Percentiles rank a stretch among this genome's conserved stretches.
Conservation (phyloP, 805 yeast species). For the Wickerhamomyces mucosus region DNA sequence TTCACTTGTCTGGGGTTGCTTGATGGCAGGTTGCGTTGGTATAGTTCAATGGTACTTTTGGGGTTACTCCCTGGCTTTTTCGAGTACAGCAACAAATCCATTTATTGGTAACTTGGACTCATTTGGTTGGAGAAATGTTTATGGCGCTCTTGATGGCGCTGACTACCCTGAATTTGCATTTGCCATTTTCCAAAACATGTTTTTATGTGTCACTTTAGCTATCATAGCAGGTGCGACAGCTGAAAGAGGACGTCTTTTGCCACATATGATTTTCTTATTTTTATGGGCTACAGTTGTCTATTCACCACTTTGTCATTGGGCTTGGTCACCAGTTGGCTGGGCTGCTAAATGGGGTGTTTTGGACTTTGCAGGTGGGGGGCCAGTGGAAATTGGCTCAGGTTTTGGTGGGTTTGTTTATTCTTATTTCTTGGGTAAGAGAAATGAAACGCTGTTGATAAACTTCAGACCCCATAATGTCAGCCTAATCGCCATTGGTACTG, state of each 20-base stretch:
- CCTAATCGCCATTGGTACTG: conserved; percentile 81
- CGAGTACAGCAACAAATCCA: conserved; percentile 66
- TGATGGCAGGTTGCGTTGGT: conserved; percentile 65
- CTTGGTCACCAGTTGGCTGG: conserved; percentile 94
- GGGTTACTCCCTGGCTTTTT: conserved; percentile 93
- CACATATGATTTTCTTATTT: conserved; percentile 74
- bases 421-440: conserved; percentile 74
- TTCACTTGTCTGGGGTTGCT: conserved; percentile 73
- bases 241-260: conserved; percentile 85
- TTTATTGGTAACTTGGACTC: conserved; percentile 82
- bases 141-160: conserved; percentile 31
- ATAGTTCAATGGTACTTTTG: conserved; percentile 94
- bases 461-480: conserved; percentile 94
- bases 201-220: conserved; percentile 83
- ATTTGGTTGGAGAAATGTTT: conserved; percentile 72
- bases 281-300: conserved; percentile 88
- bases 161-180: conserved; percentile 75
- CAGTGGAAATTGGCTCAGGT: conserved; percentile 89
- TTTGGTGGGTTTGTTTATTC: conserved; percentile 83
- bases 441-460: conserved; percentile 64
- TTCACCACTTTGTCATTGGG: conserved; percentile 93
- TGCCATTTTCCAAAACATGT: conserved; percentile 86
- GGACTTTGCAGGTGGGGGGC: conserved; percentile 98
- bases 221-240: conserved; percentile 89
- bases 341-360: conserved; percentile 85